Percentiles rank a stretch among this genome's conserved stretches.
phyloP scores from a whole-genome alignment of 2,329 filamentous ascomycete species.

The Aspergillus piperis region DNA sequence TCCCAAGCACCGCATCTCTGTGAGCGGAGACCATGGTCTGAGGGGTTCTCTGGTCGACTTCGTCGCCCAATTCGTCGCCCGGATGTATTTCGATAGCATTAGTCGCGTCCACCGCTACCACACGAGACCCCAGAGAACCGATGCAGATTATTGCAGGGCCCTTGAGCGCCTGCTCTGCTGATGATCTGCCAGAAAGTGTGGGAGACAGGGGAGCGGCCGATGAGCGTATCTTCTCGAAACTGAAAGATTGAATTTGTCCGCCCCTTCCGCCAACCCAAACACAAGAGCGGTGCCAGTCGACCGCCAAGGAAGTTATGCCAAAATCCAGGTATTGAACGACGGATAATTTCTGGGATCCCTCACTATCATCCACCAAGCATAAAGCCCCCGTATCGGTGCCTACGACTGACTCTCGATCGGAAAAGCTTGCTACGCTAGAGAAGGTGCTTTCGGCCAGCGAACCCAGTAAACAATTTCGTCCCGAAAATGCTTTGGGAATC shows the following conservation, averaged over 20 bases:
- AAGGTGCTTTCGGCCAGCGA: conserved; percentile 81
- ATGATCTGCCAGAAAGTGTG: conserved; percentile 23
- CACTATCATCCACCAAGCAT: conserved; percentile 80
- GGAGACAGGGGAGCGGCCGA: conserved; percentile 31
- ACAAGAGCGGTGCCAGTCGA: conserved; percentile 56
- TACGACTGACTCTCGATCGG: conserved; percentile 73
- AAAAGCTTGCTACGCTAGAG: conserved; percentile 71
- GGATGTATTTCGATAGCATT: conserved; percentile 67
- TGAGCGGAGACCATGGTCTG: conserved; percentile 55
- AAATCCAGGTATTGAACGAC: conserved; percentile 69
- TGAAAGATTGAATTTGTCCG: conserved; percentile 55
- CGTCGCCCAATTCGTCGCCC: conserved; percentile 47
- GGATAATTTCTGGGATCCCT: conserved; percentile 69
- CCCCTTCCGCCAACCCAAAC: conserved; percentile 71
- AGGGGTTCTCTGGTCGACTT: conserved; percentile 31
- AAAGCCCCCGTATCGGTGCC: conserved; percentile 87
- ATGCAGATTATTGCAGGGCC: conserved; percentile 61
- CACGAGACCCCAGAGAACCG: conserved; percentile 65
- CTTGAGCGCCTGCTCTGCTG: conserved; percentile 30
- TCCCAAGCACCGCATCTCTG: conserved; percentile 65
- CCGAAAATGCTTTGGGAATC: conserved; percentile 70
- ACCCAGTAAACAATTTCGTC: conserved; percentile 84
- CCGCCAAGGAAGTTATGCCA: conserved; percentile 65
- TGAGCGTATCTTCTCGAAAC: conserved; percentile 42
- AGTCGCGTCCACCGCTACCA: conserved; percentile 74